Evolutionary conservation across 805 yeast species (phyloP).

Genomic region (Scheffersomyces spartinae): DNA sequence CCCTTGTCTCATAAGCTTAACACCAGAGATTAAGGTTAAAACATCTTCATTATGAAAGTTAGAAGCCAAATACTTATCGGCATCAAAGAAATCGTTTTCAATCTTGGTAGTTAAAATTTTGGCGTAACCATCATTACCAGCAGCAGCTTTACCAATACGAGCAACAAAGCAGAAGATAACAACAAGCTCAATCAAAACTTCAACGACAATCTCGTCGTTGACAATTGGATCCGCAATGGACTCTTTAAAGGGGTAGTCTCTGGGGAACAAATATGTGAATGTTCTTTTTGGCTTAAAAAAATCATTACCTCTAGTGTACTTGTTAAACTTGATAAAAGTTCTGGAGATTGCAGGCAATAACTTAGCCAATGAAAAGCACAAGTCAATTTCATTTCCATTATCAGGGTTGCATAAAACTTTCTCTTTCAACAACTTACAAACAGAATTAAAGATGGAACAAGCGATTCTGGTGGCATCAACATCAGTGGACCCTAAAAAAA

Average conservation of each 20-base stretch:
- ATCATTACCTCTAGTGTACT: conserved; percentile 33
- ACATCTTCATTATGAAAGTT: conserved; percentile 31
- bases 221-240: conserved; percentile 64
- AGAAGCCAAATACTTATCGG: conserved; percentile 28
- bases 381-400: conserved; percentile 19
- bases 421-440: conserved; percentile 30
- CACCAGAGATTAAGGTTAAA: conserved; percentile 31
- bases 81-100: conserved; percentile 28
- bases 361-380: conserved; percentile 39
- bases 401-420: conserved; percentile 14
- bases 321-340: conserved; percentile 41
- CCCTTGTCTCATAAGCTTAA: conserved; percentile 40
- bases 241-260: conserved; percentile 50
- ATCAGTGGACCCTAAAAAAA: conserved; percentile 39
- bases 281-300: conserved; percentile 48
- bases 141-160: conserved; percentile 33
- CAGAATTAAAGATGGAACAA: conserved; percentile 42
- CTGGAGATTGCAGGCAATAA: conserved; percentile 42
- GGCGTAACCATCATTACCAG: conserved; percentile 31
- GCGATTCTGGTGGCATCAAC: conserved; percentile 56
- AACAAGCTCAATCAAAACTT: conserved; percentile 58
- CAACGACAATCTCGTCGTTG: conserved; percentile 57
- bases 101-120: conserved; percentile 25
- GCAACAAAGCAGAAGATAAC: conserved; percentile 47
- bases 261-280: conserved; percentile 62